Percentiles rank a stretch among this genome's conserved stretches.
Conservation (phyloP, 78 protist species). For the Dictyostelium discoideum region DNA sequence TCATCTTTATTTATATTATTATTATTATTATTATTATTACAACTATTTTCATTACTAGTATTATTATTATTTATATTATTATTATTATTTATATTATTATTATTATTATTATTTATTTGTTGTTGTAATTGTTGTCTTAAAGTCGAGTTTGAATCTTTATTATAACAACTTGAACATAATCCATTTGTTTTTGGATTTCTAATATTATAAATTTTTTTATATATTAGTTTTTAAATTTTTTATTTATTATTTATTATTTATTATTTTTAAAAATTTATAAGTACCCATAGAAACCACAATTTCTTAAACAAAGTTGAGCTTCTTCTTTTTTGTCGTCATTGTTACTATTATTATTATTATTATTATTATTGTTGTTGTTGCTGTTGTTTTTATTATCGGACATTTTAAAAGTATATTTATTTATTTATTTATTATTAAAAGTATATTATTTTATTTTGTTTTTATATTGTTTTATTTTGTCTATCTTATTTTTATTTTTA, state of each 20-base stretch:
- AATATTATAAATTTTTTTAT: background rate
- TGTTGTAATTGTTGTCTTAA: constrained; percentile 20
- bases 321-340: constrained; percentile 4
- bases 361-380: no score
- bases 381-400: background rate
- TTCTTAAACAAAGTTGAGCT: constrained; percentile 36
- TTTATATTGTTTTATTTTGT: no score
- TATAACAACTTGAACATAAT: constrained; percentile 66
- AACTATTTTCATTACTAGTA: background rate
- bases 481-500: no score
- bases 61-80: constrained; percentile 13
- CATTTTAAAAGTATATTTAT: background rate
- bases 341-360: no score
- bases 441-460: no score
- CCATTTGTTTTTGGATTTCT: constrained; percentile 61
- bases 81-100: background rate
- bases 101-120: constrained; percentile 15
- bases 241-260: background rate
- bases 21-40: background rate
- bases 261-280: background rate
- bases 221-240: background rate
- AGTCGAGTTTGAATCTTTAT: constrained; percentile 14
- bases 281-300: constrained; percentile 74
- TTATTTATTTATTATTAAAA: no score
- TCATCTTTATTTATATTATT: background rate